Evolutionary conservation across 441 rosid genomes (phyloP), one percentile per base, ranked within the genome.

Genomic region (Mallotus japonicus): DNA sequence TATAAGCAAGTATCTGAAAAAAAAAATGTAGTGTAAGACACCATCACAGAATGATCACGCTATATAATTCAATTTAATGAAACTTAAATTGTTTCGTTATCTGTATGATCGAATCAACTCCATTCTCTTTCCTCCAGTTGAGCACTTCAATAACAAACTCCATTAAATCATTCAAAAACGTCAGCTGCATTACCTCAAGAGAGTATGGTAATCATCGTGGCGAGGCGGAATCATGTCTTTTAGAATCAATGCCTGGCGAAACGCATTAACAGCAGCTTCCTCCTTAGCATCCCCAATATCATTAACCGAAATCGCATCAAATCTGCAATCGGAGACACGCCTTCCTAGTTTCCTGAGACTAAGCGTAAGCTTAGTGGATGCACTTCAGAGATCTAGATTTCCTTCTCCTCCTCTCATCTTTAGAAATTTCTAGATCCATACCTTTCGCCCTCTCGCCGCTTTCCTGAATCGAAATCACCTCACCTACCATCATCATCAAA

Each of bases 181-280:
- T 34, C 28, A 5, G 3, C 19, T 56, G 57, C 16, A 44, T 74
- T 75, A 90, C 97, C 99, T 94, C 84, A 94, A 79, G 81, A 94
- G 84, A n/a, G 95, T 92, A 75, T 94, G 97, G 78, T 92, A 92
- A 85, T 92, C 95, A 69, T 94, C 94, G 22, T 85, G 94, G 11
- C 85, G 81, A 58, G 83, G 58, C 0, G 95, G 97, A 68, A 94
- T 97, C 85, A 85, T 79, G 76, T 88, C 90, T 16, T 76, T 81
- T 11, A 85, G 78, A 62, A 87, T 83, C 87, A 94, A 85, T 68
- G 80, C 76, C 69, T 80, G 85, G 71, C 97, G 95, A 77, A 94
- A 87, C 6, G 74, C 85, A 79, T 73, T 83, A 13, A 92, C 99
- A 0, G 90, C 86, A 17, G 83, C 86, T 55, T 87, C 96, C 80